These are phyloP conservation scores for Thraustotheca clavata DNA, from an alignment of 352 stramenopile genomes.

Conservation along the genomic window DNA sequence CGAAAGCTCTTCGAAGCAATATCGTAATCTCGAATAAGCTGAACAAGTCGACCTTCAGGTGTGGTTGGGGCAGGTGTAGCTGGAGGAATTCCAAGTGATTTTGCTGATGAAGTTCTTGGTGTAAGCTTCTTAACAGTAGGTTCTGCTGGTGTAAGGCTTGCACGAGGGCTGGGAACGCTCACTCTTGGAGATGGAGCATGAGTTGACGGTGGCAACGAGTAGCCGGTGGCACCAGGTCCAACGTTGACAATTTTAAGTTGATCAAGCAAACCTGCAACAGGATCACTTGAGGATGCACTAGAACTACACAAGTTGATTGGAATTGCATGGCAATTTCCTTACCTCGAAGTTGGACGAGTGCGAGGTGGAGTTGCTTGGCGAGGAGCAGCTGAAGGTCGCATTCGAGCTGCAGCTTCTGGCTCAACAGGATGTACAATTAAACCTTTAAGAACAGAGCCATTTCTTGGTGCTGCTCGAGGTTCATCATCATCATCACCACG, in stretches of 20 bases:
- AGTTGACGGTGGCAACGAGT: not conserved
- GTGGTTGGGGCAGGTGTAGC: slow-evolving; percentile 23
- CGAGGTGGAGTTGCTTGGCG: not conserved
- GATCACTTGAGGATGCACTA: not conserved
- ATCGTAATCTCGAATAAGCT: slow-evolving; percentile 66
- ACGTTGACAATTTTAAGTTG: not conserved
- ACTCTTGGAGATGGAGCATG: not conserved
- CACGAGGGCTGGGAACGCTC: not conserved
- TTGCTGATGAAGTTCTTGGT: no score
- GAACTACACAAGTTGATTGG: not conserved
- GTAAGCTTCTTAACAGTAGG: no score
- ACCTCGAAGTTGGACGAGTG: not conserved
- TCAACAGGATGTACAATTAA: slow-evolving; percentile 45
- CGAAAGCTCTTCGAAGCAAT: slow-evolving; percentile 61
- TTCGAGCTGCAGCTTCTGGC: no score
- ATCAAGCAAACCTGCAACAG: not conserved
- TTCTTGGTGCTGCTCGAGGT: slow-evolving; percentile 13
- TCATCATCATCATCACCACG: slow-evolving; percentile 68
- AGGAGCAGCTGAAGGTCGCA: no score
- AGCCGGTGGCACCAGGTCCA: not conserved
- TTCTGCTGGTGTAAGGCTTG: not conserved
- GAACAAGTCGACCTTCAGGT: slow-evolving; percentile 54
- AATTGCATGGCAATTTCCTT: no score
- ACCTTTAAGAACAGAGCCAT: slow-evolving; percentile 47
- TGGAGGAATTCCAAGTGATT: not conserved